Evolutionary conservation across 768 basidiomycete genomes (phyloP), one percentile per base, ranked within the genome.

Genomic region (Lactarius hengduanensis): DNA sequence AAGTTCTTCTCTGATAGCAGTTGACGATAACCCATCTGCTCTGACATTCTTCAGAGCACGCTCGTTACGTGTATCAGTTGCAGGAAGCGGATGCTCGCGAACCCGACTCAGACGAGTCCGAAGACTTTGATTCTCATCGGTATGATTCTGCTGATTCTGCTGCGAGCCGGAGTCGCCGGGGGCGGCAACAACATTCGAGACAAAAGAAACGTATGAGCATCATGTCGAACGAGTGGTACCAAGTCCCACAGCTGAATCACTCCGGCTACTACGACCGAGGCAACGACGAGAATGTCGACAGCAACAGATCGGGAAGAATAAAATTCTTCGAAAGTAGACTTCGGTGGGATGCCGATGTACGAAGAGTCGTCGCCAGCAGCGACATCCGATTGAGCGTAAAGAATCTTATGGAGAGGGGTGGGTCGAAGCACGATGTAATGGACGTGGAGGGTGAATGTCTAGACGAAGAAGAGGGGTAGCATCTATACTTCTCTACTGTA

Each of bases 181-280:
- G 70, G 26, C 72, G 74, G 20, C 73, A 72, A 30, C 76, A 73
- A 20, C 72, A 74, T 28, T 76, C 76, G 41, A 61, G 67, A 32
- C 68, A 71, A 38, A 80, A 80, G 70, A 84, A 84, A 69, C 83
- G 86, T 63, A 90, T 91, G 87, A 90, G 87, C 70, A 79, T 90
- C 57, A 61, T 88, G 58, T 88, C 87, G 20, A 84, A 84, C 65
- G 81, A 84, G 62, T 86, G 83, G 68, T 78, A 83, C 64, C 84
- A 87, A 53, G 77, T 82, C 0, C 82, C 83, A 0, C 63, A 71
- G 7, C 78, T 82, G 13, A 84, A 81, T 61, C 75, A 80, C 43
- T 79, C 76, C 64, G 77, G 76, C 36, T 79, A 82, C 66, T 80
- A 77, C 56, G 80, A 78, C 13, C 69, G 69, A 62, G 77, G 77